Conservation (phyloP, 106 monocot genomes). For the Triglochin maritima region DNA sequence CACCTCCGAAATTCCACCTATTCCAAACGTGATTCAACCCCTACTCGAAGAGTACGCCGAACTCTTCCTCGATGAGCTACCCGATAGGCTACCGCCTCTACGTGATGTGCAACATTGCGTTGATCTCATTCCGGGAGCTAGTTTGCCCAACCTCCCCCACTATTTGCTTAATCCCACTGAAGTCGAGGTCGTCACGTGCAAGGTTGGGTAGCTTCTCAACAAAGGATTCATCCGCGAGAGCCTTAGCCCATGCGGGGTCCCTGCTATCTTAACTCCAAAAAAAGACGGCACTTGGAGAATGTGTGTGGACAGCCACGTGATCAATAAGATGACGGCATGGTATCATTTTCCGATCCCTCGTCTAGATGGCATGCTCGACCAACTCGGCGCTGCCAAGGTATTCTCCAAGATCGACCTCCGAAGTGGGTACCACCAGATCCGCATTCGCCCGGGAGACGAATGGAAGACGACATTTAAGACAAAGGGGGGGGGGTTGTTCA, state of each 20-base stretch:
- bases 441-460: no score
- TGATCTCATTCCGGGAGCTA: slow-evolving; percentile 1
- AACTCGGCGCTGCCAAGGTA: no score
- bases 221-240: background rate
- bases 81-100: background rate
- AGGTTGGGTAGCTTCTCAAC: slow-evolving; percentile 1
- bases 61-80: slow-evolving; percentile 3
- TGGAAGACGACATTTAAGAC: no score
- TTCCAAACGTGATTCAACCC: no score
- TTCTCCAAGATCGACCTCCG: no score
- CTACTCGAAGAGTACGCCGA: background rate
- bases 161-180: background rate
- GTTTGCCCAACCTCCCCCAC: slow-evolving; percentile 3
- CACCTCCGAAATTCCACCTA: no score
- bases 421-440: no score
- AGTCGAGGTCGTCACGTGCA: background rate
- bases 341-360: no score
- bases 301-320: slow-evolving; percentile 2
- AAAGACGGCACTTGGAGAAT: slow-evolving; percentile 5
- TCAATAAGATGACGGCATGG: slow-evolving; percentile 16
- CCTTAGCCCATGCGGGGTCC: slow-evolving; percentile 1
- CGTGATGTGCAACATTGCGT: slow-evolving; percentile 7
- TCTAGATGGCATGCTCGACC: no score
- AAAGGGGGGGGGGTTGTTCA: no score
- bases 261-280: slow-evolving; percentile 1